Conservation (phyloP, 2,329 filamentous ascomycete species). For the Karstenula rhodostoma region DNA sequence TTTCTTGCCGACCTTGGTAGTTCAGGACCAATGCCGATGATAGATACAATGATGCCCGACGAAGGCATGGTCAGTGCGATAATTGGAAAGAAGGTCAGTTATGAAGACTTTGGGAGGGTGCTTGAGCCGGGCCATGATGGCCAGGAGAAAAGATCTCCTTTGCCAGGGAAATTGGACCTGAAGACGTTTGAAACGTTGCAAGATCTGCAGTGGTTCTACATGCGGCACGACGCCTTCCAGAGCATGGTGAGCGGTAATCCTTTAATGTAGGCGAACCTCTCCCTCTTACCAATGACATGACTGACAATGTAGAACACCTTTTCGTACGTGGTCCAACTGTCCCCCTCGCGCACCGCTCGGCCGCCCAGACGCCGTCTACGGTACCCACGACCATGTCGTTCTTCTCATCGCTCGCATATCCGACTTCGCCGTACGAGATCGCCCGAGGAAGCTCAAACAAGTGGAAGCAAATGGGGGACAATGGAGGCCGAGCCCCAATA, state of each 20-base stretch:
- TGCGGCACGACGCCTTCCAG: constrained; percentile 92
- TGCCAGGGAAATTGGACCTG: constrained; percentile 64
- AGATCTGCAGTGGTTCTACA: constrained; percentile 96
- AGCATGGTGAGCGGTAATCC: constrained; percentile 86
- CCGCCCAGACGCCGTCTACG: constrained; percentile 79
- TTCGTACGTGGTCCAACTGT: constrained; percentile 82
- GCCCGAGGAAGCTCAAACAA: constrained; percentile 77
- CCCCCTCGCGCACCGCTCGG: constrained; percentile 84
- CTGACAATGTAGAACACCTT: constrained; percentile 70
- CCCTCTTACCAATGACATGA: neutral
- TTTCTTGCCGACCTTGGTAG: constrained; percentile 42
- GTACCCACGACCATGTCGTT: constrained; percentile 86
- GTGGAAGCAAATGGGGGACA: constrained; percentile 66
- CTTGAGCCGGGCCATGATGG: constrained; percentile 44
- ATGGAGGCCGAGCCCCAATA: constrained; percentile 62
- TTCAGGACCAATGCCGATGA: constrained; percentile 47
- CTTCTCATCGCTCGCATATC: constrained; percentile 81
- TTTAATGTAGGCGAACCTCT: constrained; percentile 72
- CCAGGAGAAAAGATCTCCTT: constrained; percentile 47
- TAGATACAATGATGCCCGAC: constrained; percentile 54
- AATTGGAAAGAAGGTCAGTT: constrained; percentile 65
- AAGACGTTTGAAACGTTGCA: constrained; percentile 81
- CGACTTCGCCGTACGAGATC: constrained; percentile 79
- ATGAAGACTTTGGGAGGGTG: constrained; percentile 65
- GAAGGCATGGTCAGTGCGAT: constrained; percentile 66